phyloP scores from a whole-genome alignment of 2,329 filamentous ascomycete genomes.

The Sphaerulina musiva region DNA sequence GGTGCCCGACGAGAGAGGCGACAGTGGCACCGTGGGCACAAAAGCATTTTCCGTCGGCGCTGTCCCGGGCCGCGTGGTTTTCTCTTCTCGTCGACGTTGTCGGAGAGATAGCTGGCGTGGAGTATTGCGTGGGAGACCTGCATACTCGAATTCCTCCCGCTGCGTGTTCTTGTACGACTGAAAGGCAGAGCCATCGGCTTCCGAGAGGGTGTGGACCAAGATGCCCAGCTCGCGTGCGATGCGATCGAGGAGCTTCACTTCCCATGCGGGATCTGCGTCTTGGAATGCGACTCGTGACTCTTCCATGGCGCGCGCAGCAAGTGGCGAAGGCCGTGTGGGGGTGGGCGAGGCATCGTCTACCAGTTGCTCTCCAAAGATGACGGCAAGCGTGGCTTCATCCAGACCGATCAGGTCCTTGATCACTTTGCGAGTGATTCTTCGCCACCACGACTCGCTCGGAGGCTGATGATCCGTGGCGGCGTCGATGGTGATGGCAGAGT shows the following conservation, averaged over 20 bases:
- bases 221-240: conserved; percentile 82
- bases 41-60: conserved; percentile 27
- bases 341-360: conserved; percentile 39
- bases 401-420: conserved; percentile 87
- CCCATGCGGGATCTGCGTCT: conserved; percentile 51
- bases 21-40: conserved; percentile 29
- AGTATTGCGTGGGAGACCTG: conserved; percentile 55
- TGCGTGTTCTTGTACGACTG: conserved; percentile 63
- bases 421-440: conserved; percentile 73
- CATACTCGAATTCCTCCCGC: conserved; percentile 59
- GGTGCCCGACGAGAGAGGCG: conserved; percentile 26
- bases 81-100: conserved; percentile 23
- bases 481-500: conserved; percentile 25
- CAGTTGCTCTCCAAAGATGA: conserved; percentile 78
- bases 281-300: conserved; percentile 34
- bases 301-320: conserved; percentile 26
- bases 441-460: conserved; percentile 63
- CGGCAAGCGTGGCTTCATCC: conserved; percentile 74
- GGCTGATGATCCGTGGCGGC: conserved; percentile 27
- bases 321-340: conserved; percentile 30
- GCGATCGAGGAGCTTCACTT: conserved; percentile 70
- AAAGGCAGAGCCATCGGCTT: conserved; percentile 76
- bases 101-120: conserved; percentile 22
- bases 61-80: conserved; percentile 7
- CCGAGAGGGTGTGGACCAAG: conserved; percentile 74